Base-by-base conservation (phyloP, 768 basidiomycete genomes). In the Lactarius trivialis region DNA sequence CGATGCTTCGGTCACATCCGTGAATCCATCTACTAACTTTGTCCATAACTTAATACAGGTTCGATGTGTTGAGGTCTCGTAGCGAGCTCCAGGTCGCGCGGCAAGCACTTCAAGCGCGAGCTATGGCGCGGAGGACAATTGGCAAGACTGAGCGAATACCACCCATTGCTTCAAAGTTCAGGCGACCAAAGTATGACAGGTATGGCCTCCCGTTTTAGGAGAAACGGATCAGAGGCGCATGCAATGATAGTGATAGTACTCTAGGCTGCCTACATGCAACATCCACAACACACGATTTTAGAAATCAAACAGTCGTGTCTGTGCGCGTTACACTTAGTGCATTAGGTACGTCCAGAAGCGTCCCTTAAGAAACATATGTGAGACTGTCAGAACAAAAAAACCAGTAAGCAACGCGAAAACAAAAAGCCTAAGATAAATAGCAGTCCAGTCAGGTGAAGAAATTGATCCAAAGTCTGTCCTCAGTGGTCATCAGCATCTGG, bases 401-500 rank as follows among this genome's bases (percentile, higher is more conserved):
- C 15, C 28, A 30, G 28, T 19, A 5, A 0, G 36, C 15, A 19
- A 45, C 19, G n/a, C 12, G 43, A 33, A 15, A n/a, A 45, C 1
- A 9, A 50, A 7, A 30, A 26, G 14, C n/a, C n/a, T n/a, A 17
- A 19, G 26, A 8, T 9, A 12, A 7, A 26, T 8, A 28, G 17
- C 8, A 26, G 32, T 30, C 21, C 24, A 19, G 7, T 33, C 36
- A 41, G 39, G 30, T 53, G 19, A 14, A 21, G 21, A n/a, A 32
- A 59, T 32, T 26, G 24, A 6, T 15, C 7, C 26, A 19, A 58
- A 43, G 11, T 49, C 17, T 17, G 12, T 49, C 14, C 8, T 71
- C 62, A 81, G 64, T 87, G 84, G 63, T 84, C 79, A 65, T 88
- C 85, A 0, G 85, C 76, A 56, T 74, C 75, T 21, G 77, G 76